Evolutionary conservation across 2,329 filamentous ascomycete genomes (phyloP).

Genomic region (Penicillium griseofulvum): DNA sequence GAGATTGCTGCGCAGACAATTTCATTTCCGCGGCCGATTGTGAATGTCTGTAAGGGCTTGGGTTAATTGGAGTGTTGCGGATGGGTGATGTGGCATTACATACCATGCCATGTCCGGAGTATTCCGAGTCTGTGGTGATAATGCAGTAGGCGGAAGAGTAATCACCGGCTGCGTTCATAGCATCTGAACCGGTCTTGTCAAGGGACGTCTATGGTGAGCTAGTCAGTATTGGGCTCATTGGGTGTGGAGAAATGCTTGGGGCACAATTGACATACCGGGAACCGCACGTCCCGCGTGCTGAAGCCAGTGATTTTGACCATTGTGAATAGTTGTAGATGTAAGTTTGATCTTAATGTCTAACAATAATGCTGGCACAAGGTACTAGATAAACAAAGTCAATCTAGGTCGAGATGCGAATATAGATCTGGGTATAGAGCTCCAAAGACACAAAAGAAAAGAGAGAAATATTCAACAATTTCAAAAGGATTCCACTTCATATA

Average conservation of each 20-base stretch:
- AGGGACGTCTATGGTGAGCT: conserved; percentile 66
- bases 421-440: not conserved
- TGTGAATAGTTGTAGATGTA: conserved; percentile 9
- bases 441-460: not conserved
- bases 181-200: conserved; percentile 93
- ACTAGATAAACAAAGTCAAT: not conserved
- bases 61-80: conserved; percentile 1
- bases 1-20: conserved; percentile 83
- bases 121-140: conserved; percentile 69
- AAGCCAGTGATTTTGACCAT: conserved; percentile 70
- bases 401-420: conserved; percentile 6
- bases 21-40: conserved; percentile 73
- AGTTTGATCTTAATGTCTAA: conserved; percentile 10
- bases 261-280: conserved; percentile 51
- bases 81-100: conserved; percentile 11
- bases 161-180: conserved; percentile 91
- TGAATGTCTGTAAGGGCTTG: conserved; percentile 39
- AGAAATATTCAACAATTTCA: not conserved
- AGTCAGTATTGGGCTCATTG: not conserved
- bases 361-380: not conserved
- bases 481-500: conserved; percentile 17
- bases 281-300: conserved; percentile 70
- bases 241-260: not conserved
- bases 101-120: conserved; percentile 45
- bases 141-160: conserved; percentile 96